phyloP scores from a whole-genome alignment of 768 basidiomycete genomes.

The Mycena rebaudengoi region DNA sequence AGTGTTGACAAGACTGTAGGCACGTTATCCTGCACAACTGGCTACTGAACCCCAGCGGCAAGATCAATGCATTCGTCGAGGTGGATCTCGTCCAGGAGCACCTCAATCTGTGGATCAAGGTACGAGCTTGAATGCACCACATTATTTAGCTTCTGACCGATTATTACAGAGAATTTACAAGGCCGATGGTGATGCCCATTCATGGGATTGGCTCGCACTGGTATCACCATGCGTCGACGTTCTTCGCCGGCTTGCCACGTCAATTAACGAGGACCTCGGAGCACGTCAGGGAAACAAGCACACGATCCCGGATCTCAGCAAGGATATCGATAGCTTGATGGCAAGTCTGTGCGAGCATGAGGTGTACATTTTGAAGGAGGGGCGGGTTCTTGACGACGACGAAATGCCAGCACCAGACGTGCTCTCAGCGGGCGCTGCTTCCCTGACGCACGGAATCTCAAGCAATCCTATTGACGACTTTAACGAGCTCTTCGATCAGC shows the following conservation, averaged over 20 bases:
- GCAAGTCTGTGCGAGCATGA: constrained; percentile 26
- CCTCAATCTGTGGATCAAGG: constrained; percentile 30
- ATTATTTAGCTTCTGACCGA: background rate
- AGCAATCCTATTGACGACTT: constrained; percentile 20
- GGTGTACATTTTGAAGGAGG: constrained; percentile 30
- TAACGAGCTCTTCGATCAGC: constrained; percentile 16
- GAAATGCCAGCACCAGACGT: constrained; percentile 26
- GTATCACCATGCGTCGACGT: constrained; percentile 28
- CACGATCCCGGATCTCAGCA: constrained; percentile 31
- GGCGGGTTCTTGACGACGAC: constrained; percentile 27
- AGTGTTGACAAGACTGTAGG: constrained; percentile 11
- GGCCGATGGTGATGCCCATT: constrained; percentile 13
- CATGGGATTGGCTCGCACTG: constrained; percentile 25
- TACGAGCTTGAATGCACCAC: background rate
- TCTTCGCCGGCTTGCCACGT: constrained; percentile 32
- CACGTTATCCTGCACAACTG: constrained; percentile 40
- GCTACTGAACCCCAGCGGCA: constrained; percentile 38
- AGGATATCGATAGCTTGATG: constrained; percentile 39
- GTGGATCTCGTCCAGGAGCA: constrained; percentile 45
- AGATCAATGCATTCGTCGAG: constrained; percentile 29
- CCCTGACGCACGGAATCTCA: constrained; percentile 10
- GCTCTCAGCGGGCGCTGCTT: constrained; percentile 7
- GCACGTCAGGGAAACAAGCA: constrained; percentile 41
- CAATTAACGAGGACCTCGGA: constrained; percentile 30
- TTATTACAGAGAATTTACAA: constrained; percentile 19